Conservation (phyloP, 2,329 filamentous ascomycete genomes). For the Stagonosporopsis vannaccii region DNA sequence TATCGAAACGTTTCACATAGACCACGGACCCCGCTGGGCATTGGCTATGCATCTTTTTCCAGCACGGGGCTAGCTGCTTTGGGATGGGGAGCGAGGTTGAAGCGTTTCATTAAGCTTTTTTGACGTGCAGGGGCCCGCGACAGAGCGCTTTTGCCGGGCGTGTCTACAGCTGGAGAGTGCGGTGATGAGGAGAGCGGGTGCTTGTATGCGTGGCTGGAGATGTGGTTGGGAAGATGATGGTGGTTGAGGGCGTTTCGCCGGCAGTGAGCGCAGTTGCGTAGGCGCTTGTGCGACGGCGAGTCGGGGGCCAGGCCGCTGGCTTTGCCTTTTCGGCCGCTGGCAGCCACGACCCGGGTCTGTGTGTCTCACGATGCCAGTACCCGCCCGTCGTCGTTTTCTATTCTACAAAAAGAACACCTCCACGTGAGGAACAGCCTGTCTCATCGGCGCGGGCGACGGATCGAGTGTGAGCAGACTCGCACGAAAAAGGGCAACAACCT, state of each 20-base stretch:
- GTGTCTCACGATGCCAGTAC: too few relatives aligned
- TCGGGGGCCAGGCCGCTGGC: too few relatives aligned
- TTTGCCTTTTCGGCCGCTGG: too few relatives aligned
- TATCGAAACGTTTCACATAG: slow-evolving; percentile 17
- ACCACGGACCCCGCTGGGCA: background rate
- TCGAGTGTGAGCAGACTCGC: background rate
- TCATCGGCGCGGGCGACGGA: background rate
- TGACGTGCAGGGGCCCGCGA: background rate
- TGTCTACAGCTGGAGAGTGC: too few relatives aligned
- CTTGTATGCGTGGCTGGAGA: background rate
- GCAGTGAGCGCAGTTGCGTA: background rate
- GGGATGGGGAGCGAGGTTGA: background rate
- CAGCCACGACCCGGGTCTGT: too few relatives aligned
- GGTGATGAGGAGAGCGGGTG: background rate
- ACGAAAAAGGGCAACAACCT: background rate
- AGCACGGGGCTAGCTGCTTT: background rate
- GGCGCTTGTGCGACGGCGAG: background rate
- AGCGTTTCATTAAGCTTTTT: slow-evolving; percentile 21
- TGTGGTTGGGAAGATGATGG: background rate
- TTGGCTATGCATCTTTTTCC: background rate
- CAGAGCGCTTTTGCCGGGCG: background rate
- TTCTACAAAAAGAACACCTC: too few relatives aligned
- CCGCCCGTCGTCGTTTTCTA: too few relatives aligned
- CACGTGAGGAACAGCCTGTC: too few relatives aligned
- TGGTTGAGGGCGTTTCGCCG: background rate